phyloP scores from a whole-genome alignment of 2,329 filamentous ascomycete genomes.

The Coniochaeta pulveracea region DNA sequence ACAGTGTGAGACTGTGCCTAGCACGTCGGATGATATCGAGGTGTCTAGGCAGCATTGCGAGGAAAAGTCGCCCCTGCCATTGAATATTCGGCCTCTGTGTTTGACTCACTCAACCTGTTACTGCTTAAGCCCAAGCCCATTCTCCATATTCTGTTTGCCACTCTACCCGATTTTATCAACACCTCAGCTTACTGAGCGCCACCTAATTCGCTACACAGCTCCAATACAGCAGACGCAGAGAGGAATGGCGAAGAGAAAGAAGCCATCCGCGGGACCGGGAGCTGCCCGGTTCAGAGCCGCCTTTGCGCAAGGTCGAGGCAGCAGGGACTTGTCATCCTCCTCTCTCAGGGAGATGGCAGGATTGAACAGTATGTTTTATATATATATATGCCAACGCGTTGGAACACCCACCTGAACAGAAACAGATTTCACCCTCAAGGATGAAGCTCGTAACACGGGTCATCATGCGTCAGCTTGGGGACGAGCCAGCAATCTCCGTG shows the following conservation, averaged over 20 bases:
- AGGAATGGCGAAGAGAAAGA: slow-evolving; percentile 1
- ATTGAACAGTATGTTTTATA: slow-evolving; percentile 7
- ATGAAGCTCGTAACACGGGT: slow-evolving; percentile 39
- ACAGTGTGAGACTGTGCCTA: no score
- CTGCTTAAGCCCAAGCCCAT: no score
- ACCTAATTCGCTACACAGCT: neutral
- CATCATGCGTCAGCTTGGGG: slow-evolving; percentile 30
- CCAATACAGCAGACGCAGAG: neutral
- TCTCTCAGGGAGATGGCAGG: slow-evolving; percentile 4
- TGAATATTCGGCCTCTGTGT: no score
- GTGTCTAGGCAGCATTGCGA: no score
- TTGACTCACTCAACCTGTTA: no score
- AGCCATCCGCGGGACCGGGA: neutral
- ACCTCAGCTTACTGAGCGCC: no score
- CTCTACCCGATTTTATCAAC: no score
- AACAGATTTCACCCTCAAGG: slow-evolving; percentile 28
- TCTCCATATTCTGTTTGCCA: no score
- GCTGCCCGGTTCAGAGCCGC: neutral
- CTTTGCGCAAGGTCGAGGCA: neutral
- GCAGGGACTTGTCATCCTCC: slow-evolving; percentile 6
- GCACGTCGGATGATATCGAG: no score
- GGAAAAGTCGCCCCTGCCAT: no score
- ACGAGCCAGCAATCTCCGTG: slow-evolving; percentile 29
- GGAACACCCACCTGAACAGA: neutral
- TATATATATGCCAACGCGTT: neutral